A percentile compares a stretch with the other conserved stretches of the same genome.
Evolutionary conservation across 257 asterid species (phyloP).

Genomic region (Gardenia jasminoides): DNA sequence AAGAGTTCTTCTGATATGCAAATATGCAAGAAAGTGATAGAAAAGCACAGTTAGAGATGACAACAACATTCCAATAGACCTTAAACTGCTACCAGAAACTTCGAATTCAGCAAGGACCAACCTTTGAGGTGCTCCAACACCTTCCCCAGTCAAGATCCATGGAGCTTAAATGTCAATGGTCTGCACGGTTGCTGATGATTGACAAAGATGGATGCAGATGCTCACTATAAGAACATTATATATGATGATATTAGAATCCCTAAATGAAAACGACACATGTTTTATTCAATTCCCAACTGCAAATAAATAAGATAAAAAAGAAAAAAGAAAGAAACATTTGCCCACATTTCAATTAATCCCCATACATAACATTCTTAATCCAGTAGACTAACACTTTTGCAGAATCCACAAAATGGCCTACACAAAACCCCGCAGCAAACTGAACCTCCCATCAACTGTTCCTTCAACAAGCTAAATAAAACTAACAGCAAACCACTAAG

Average conservation of each 20-base stretch:
- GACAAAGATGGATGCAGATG: constrained; percentile 26
- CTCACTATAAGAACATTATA: constrained; percentile 28
- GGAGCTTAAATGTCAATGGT: constrained; percentile 16
- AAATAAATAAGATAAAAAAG: constrained; percentile 28
- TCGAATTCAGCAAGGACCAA: constrained; percentile 26
- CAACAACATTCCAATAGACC: background rate
- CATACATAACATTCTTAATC: constrained; percentile 22
- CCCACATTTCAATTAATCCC: constrained; percentile 31
- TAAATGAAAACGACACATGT: constrained; percentile 6
- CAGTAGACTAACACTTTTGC: constrained; percentile 23
- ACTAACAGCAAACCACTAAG: background rate
- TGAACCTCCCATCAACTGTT: constrained; percentile 4
- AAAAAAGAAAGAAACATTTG: constrained; percentile 36
- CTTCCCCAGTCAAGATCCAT: constrained; percentile 70
- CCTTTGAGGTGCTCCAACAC: constrained; percentile 70
- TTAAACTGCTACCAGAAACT: background rate
- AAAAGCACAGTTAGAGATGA: background rate
- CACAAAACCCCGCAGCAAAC: constrained; percentile 4
- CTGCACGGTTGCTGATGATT: constrained; percentile 20
- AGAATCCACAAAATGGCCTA: constrained; percentile 19
- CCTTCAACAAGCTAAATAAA: background rate
- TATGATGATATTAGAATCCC: constrained; percentile 24
- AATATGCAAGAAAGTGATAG: constrained; percentile 4
- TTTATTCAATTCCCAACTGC: constrained; percentile 32
- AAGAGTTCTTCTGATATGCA: constrained; percentile 56